Evolutionary conservation across 345 rosid species (phyloP), one percentile per base, ranked within the genome.

Genomic region (Syzygium grande): DNA sequence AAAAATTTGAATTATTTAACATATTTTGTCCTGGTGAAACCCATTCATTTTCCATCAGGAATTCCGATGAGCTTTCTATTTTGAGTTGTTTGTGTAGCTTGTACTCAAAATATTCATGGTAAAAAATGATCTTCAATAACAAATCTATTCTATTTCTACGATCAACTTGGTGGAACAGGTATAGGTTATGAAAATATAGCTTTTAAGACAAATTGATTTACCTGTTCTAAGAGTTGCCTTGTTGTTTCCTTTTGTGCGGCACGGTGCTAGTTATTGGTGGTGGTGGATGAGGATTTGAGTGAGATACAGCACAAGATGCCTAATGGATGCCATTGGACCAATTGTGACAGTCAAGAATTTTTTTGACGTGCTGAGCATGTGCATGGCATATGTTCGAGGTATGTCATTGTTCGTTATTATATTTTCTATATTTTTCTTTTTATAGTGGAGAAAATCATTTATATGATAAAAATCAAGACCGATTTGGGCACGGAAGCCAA

Each of bases 211-310:
- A 73, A 49, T 73, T 9, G 17, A 7, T 34, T 3, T 68, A 23
- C 79, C 46, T 68, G 25, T 34, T 73, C 6, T 34, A 11, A 34
- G 80, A 19, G 80, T 73, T 85, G 29, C 49, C 86, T 30, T 85
- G 49, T 52, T 46, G 46, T 85, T 49, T 86, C 87, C 52, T 38
- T 27, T 68, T 30, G 30, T 19, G 61, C 56, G 99, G 93, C 99
- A 92, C 97, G 89, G 84, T 96, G 59, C 92, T 97, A 85, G 92
- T 96, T 87, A 85, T 96, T 59, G 99, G 99, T 34, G 99, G 99
- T 85, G 99, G 99, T 86, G 99, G 99, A 9, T 99, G 95, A 79
- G 99, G 99, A 63, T 97, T 94, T 88, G 89, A 86, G 99, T 98
- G n/a, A n/a, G 88, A 94, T 95, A 85, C 99, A 97, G 94, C 91